Percentiles rank a stretch among this genome's conserved stretches.
phyloP scores from a whole-genome alignment of 495 filamentous ascomycete species.

The Aspergillus funiculosus region DNA sequence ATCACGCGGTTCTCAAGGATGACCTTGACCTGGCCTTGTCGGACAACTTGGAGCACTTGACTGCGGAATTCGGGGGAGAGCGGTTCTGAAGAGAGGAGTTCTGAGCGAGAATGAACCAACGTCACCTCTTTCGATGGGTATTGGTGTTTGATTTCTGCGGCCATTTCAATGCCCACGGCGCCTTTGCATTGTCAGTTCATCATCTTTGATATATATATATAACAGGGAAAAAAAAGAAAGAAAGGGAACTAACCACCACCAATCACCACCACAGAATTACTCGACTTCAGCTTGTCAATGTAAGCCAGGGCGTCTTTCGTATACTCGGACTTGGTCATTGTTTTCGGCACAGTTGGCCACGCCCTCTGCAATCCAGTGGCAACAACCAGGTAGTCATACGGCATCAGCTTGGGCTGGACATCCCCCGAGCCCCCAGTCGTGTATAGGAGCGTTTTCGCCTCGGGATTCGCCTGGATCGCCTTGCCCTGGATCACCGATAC shows the following conservation, averaged over 20 bases:
- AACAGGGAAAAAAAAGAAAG: conserved; percentile 28
- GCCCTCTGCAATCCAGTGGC: conserved; percentile 50
- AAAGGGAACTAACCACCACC: conserved; percentile 30
- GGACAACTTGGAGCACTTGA: conserved; percentile 38
- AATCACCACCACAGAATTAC: conserved; percentile 43
- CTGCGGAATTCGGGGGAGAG: conserved; percentile 54
- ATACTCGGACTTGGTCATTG: conserved; percentile 42
- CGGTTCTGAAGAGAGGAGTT: conserved; percentile 53
- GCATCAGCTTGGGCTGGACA: conserved; percentile 20
- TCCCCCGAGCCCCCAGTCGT: background rate
- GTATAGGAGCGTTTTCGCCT: background rate
- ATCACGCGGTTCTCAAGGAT: conserved; percentile 1
- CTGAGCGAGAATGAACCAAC: conserved; percentile 51
- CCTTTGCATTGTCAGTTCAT: conserved; percentile 25
- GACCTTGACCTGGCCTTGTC: conserved; percentile 47
- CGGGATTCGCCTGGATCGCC: background rate
- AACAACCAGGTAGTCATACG: conserved; percentile 55
- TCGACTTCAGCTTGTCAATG: background rate
- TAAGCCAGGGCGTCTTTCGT: conserved; percentile 43
- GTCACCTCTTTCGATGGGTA: conserved; percentile 48
- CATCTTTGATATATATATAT: background rate
- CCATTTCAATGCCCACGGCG: conserved; percentile 60
- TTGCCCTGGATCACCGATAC: background rate
- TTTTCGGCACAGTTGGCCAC: conserved; percentile 54
- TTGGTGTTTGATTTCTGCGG: conserved; percentile 50